phyloP scores from a whole-genome alignment of 2,329 filamentous ascomycete species.

The Fusarium brevicatenulatum region DNA sequence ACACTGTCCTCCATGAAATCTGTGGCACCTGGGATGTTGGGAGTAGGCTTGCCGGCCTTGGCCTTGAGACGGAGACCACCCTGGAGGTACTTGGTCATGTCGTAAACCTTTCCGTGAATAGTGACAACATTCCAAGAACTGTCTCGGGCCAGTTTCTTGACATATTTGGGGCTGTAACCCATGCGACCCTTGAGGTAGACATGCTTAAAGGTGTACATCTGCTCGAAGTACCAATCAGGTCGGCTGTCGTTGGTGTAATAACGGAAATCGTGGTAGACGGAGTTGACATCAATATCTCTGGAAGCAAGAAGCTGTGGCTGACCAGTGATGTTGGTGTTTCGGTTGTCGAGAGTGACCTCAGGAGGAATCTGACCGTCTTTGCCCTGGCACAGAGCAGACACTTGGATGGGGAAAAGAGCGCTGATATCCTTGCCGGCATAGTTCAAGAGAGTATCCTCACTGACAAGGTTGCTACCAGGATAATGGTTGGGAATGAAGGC shows the following conservation, averaged over 20 bases:
- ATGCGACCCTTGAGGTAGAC: slow-evolving; percentile 88
- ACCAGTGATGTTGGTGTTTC: slow-evolving; percentile 77
- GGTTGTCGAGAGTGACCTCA: slow-evolving; percentile 86
- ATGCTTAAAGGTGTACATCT: slow-evolving; percentile 79
- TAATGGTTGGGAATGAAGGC: slow-evolving; percentile 75
- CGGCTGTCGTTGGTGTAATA: slow-evolving; percentile 82
- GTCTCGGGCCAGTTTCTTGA: slow-evolving; percentile 73
- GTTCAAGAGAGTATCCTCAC: slow-evolving; percentile 69
- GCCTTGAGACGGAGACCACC: slow-evolving; percentile 76
- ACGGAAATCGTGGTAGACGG: slow-evolving; percentile 92
- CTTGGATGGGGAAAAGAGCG: slow-evolving; percentile 89
- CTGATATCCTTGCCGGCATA: slow-evolving; percentile 93
- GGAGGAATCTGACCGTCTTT: slow-evolving; percentile 71
- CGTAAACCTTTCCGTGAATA: slow-evolving; percentile 83
- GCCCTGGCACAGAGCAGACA: slow-evolving; percentile 89
- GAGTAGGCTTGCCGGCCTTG: slow-evolving; percentile 60
- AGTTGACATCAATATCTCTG: slow-evolving; percentile 72
- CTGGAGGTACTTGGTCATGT: slow-evolving; percentile 83
- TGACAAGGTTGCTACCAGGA: slow-evolving; percentile 70
- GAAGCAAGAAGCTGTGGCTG: slow-evolving; percentile 70
- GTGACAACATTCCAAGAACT: slow-evolving; percentile 78
- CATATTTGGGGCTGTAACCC: slow-evolving; percentile 82
- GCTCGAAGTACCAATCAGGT: slow-evolving; percentile 91
- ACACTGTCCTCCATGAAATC: slow-evolving; percentile 86
- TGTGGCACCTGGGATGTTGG: slow-evolving; percentile 62